A percentile compares a stretch with the other conserved stretches of the same genome.
phyloP scores from a whole-genome alignment of 2,329 filamentous ascomycete genomes.

The Pseudocercospora musae region DNA sequence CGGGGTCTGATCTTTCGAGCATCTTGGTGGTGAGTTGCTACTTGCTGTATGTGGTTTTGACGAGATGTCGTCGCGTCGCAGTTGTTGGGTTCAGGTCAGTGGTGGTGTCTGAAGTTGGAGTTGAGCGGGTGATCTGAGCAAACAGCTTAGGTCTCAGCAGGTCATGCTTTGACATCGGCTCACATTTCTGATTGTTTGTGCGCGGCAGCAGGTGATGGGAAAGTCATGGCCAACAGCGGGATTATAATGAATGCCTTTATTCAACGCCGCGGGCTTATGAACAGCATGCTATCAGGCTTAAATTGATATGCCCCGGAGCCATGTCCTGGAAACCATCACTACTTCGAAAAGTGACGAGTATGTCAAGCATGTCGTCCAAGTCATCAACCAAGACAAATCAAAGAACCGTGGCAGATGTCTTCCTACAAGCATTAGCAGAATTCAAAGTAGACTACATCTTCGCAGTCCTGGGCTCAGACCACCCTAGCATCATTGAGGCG shows the following conservation, averaged over 20 bases:
- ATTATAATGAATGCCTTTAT: neutral
- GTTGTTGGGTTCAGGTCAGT: too few species aligned
- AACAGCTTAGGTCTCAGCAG: neutral
- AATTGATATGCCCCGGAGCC: neutral
- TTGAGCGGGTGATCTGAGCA: neutral
- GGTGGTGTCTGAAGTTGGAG: neutral
- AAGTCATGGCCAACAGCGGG: neutral
- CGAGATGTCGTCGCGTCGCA: neutral
- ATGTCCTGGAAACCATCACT: neutral
- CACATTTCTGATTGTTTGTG: neutral
- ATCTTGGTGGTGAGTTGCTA: neutral
- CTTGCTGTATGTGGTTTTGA: neutral
- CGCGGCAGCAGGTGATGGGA: neutral
- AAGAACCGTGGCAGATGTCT: conserved; percentile 16
- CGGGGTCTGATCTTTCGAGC: too few species aligned
- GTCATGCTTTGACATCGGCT: neutral
- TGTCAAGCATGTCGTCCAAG: neutral
- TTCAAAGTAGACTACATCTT: conserved; percentile 53
- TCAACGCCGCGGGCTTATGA: neutral
- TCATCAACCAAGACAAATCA: neutral
- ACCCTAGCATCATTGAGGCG: conserved; percentile 71
- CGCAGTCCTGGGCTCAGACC: conserved; percentile 64
- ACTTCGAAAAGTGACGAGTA: neutral
- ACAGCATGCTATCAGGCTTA: neutral
- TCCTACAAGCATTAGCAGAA: conserved; percentile 18